These are phyloP conservation scores for Daldinia bambusicola DNA, from an alignment of 495 filamentous ascomycete genomes.

Conservation along the genomic window DNA sequence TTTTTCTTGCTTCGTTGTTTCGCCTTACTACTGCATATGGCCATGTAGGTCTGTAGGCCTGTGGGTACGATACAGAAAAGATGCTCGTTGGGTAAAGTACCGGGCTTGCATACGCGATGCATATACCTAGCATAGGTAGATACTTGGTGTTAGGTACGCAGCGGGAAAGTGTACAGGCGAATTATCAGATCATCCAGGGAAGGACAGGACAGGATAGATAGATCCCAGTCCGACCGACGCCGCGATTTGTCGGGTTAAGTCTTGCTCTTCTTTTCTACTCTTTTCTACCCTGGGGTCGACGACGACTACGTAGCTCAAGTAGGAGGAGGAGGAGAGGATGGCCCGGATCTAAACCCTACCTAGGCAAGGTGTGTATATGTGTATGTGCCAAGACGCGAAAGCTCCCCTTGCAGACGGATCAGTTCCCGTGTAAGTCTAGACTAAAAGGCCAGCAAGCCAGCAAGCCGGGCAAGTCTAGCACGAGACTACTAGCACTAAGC, in stretches of 20 bases:
- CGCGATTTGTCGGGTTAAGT: constrained; percentile 9
- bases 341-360: too few species aligned
- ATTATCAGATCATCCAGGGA: constrained; percentile 2
- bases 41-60: neutral
- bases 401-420: constrained; percentile 40
- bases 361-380: neutral
- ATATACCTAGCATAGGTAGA: neutral
- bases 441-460: constrained; percentile 3
- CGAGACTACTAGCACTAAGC: neutral
- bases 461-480: constrained; percentile 3
- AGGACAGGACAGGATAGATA: too few species aligned
- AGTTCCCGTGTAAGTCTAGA: constrained; percentile 26
- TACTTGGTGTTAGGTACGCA: neutral
- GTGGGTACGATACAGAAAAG: neutral
- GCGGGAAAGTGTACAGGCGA: neutral
- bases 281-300: neutral
- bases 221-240: constrained; percentile 3
- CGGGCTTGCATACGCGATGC: neutral
- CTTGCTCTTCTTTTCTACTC: neutral
- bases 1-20: neutral
- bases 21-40: neutral
- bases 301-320: constrained; percentile 6
- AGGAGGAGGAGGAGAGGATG: neutral
- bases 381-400: constrained; percentile 36
- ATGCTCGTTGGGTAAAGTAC: too few species aligned